These are phyloP conservation scores for Epicoccum sorghinum DNA, from an alignment of 2,329 filamentous ascomycete species.

Conservation along the genomic window DNA sequence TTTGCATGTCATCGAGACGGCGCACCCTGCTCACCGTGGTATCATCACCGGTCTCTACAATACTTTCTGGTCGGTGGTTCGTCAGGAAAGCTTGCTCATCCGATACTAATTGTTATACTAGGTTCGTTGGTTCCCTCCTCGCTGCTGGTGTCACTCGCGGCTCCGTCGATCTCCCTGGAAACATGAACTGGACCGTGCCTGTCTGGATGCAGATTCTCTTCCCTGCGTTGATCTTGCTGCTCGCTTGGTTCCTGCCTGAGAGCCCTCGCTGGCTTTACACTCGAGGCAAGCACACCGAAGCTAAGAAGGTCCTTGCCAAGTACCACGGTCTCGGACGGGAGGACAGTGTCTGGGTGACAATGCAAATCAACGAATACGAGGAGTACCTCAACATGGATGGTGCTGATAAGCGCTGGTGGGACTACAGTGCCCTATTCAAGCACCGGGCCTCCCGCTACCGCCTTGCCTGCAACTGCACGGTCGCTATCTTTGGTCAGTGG, in stretches of 20 bases:
- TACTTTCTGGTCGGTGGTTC: conserved; percentile 50
- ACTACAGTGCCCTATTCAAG: conserved; percentile 39
- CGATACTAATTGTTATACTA: not conserved
- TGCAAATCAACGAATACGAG: conserved; percentile 47
- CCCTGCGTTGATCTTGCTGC: conserved; percentile 50
- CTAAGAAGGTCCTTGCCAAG: conserved; percentile 61
- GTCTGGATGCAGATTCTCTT: conserved; percentile 43
- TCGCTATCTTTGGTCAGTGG: conserved; percentile 52
- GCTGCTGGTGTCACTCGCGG: conserved; percentile 36
- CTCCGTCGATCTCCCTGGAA: conserved; percentile 22
- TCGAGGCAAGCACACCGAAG: conserved; percentile 62
- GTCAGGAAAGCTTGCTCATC: no score
- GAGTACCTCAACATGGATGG: conserved; percentile 35
- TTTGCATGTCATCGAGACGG: conserved; percentile 68
- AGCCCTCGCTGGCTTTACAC: conserved; percentile 60
- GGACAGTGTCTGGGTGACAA: conserved; percentile 39
- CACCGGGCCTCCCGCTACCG: conserved; percentile 39
- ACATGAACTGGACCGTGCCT: conserved; percentile 56
- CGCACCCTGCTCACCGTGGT: conserved; percentile 67
- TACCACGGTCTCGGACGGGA: conserved; percentile 60
- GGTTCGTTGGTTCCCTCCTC: conserved; percentile 49
- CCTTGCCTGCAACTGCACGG: conserved; percentile 46
- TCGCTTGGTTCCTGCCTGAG: conserved; percentile 63
- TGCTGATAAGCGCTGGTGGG: conserved; percentile 43
- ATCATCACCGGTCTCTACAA: conserved; percentile 66